A percentile compares a stretch with the other conserved stretches of the same genome.
These are phyloP conservation scores for Aspergillus hiratsukae DNA, from an alignment of 2,329 filamentous ascomycete genomes.

Conservation along the genomic window DNA sequence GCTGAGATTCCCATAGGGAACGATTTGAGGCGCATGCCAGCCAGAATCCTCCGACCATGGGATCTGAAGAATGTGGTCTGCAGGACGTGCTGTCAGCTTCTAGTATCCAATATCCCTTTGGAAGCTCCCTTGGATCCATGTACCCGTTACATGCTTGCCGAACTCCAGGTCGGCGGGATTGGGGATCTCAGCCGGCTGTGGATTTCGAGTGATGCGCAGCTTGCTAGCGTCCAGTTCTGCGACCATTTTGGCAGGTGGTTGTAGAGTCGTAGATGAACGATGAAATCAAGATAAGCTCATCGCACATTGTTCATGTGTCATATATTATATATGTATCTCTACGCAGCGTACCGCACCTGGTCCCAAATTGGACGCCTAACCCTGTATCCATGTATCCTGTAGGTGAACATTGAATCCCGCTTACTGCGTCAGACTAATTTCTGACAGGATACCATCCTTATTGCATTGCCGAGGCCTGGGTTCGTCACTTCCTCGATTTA, in stretches of 20 bases:
- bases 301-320: no score
- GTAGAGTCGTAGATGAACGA: background rate
- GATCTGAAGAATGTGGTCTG: conserved; percentile 78
- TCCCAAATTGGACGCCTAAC: no score
- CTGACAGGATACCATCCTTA: no score
- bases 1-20: conserved; percentile 66
- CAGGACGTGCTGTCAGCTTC: conserved; percentile 34
- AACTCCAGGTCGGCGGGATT: background rate
- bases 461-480: no score
- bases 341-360: no score
- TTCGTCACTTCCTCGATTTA: no score
- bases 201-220: background rate
- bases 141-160: background rate
- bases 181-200: background rate
- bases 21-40: conserved; percentile 66
- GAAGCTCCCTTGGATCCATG: background rate
- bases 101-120: no score
- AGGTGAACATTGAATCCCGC: no score
- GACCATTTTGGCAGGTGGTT: background rate
- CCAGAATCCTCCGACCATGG: conserved; percentile 59
- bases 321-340: no score
- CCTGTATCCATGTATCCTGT: no score
- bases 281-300: no score
- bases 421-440: no score
- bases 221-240: background rate